Base-by-base conservation (phyloP, 2,329 filamentous ascomycete species). In the Fusarium sp. region DNA sequence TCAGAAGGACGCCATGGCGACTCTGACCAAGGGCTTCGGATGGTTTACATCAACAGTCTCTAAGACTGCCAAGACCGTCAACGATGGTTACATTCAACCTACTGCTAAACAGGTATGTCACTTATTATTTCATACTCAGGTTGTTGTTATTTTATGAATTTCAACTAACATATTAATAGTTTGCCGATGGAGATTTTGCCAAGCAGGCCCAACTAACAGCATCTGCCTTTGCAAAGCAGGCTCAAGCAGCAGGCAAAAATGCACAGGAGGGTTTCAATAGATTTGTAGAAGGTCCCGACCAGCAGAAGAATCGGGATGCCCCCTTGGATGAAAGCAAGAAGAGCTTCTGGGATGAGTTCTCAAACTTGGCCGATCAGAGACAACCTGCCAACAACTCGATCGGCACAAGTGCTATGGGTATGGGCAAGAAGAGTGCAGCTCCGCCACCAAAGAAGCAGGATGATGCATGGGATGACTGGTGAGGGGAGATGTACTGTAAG, bases 311-410 rank as follows among this genome's bases (percentile, higher is more conserved):
- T 31, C 53, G 81, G 58, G 76, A 80, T 58, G 81, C 76, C 55
- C 82, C 79, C 57, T 74, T 89, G 52, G 85, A 90, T 75, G 85
- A 84, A 85, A 91, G 79, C 87, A 92, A 91, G 80, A 91, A 91
- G 77, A 91, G 92, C 71, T 97, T 97, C 80, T 98, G 94, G 94
- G 94, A 97, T 77, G 91, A 92, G 72, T 97, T 98, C 80, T 91
- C 94, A 0, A 88, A 87, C 28, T 79, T 91, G 26, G 91, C 89
- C 1, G 87, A 91, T 80, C 84, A 87, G 74, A 80, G 81, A 61
- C 80, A 82, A 69, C 77, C 77, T 14, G 77, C 76, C 43, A 80
- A 81, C 59, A 87, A 82, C 72, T 82, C 87, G 4, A 87, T 89
- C 64, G 87, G 87, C 33, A 89, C 87, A 21, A 83, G 85, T 60